These are phyloP conservation scores for Apiospora sp. DNA, from an alignment of 2,329 filamentous ascomycete genomes.

Conservation along the genomic window DNA sequence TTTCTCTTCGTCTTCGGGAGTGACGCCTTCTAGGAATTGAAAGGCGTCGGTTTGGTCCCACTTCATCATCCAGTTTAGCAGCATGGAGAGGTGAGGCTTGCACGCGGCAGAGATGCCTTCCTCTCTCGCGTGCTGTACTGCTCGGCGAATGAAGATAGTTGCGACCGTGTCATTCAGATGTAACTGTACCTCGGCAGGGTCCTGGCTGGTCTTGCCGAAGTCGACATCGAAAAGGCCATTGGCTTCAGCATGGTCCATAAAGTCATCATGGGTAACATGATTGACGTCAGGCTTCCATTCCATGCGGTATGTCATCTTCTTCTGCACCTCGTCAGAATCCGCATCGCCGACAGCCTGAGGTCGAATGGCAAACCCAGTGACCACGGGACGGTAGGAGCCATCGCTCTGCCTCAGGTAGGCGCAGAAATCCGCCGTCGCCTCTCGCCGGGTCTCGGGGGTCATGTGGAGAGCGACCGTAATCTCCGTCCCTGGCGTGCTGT, in stretches of 20 bases:
- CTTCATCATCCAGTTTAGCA: conserved; percentile 29
- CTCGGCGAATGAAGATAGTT: conserved; percentile 28
- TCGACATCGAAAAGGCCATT: conserved; percentile 13
- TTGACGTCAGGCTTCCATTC: conserved; percentile 29
- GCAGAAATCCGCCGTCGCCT: conserved; percentile 24
- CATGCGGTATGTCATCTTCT: conserved; percentile 28
- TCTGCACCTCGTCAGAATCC: conserved; percentile 1
- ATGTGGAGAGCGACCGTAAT: conserved; percentile 27
- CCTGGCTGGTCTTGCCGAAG: background rate
- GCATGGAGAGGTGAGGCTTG: conserved; percentile 26
- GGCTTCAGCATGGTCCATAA: conserved; percentile 5
- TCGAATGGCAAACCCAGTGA: conserved; percentile 17
- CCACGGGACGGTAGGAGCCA: conserved; percentile 26
- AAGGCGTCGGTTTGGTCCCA: conserved; percentile 21
- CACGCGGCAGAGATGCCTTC: conserved; percentile 19
- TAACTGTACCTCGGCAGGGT: conserved; percentile 5
- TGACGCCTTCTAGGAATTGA: background rate
- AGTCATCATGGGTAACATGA: conserved; percentile 17
- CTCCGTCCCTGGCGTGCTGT: conserved; percentile 27
- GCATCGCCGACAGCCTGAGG: conserved; percentile 20
- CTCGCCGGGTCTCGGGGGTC: conserved; percentile 21
- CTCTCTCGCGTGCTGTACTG: conserved; percentile 6
- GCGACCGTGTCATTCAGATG: conserved; percentile 28
- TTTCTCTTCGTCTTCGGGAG: conserved; percentile 24
- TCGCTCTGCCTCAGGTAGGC: conserved; percentile 25